A percentile compares a stretch with the other conserved stretches of the same genome.
Evolutionary conservation across 805 yeast species (phyloP).

Genomic region (Kazachstania martiniae): DNA sequence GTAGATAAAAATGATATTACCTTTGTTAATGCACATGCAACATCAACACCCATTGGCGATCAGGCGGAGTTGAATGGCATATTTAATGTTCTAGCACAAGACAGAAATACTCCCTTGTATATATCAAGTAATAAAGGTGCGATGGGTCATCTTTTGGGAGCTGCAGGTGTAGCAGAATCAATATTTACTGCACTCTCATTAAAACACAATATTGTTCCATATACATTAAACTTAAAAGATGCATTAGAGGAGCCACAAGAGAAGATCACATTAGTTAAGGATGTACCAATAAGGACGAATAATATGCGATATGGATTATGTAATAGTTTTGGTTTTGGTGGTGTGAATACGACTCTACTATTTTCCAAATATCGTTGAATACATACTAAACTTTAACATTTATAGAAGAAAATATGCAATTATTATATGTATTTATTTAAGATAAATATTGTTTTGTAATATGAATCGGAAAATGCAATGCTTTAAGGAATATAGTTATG

Average conservation of each 20-base stretch:
- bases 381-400: not conserved
- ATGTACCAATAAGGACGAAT: slow-evolving; percentile 31
- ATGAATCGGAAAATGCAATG: too few relatives aligned
- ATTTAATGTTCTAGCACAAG: slow-evolving; percentile 19
- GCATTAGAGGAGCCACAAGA: not conserved
- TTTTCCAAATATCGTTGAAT: slow-evolving; percentile 37
- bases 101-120: slow-evolving; percentile 22
- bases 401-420: not conserved
- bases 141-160: slow-evolving; percentile 89
- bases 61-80: slow-evolving; percentile 78
- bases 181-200: slow-evolving; percentile 67
- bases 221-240: slow-evolving; percentile 60
- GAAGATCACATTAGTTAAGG: slow-evolving; percentile 47
- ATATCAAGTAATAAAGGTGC: slow-evolving; percentile 86
- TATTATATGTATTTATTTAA: not conserved
- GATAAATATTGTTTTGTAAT: too few relatives aligned
- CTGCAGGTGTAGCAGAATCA: slow-evolving; percentile 91
- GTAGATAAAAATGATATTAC: slow-evolving; percentile 42
- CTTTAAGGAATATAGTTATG: not conserved
- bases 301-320: slow-evolving; percentile 52
- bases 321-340: slow-evolving; percentile 97
- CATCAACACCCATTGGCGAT: slow-evolving; percentile 86
- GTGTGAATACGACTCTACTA: slow-evolving; percentile 74
- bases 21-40: slow-evolving; percentile 94
- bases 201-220: slow-evolving; percentile 51